Percentiles rank a stretch among this genome's conserved stretches.
These are phyloP conservation scores for Phytophthora niederhauseri DNA, from an alignment of 352 stramenopile species.

Conservation along the genomic window DNA sequence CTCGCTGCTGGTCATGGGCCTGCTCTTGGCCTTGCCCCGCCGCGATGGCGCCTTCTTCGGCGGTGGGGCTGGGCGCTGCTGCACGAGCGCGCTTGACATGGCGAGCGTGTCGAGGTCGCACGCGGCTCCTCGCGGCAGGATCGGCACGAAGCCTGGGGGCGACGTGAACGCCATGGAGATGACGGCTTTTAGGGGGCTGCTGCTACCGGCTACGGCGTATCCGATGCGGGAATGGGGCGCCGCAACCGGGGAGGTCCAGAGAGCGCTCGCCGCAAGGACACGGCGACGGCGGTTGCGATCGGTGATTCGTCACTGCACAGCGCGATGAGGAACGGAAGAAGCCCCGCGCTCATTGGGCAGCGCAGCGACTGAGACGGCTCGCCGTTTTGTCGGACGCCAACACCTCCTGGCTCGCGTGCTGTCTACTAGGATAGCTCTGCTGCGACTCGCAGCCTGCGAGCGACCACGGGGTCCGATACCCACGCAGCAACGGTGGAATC, in stretches of 20 bases:
- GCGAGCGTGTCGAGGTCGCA: background rate
- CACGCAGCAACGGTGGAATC: too few species aligned
- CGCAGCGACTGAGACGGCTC: too few species aligned
- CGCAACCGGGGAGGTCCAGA: constrained; percentile 8
- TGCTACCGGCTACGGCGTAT: background rate
- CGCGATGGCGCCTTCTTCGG: background rate
- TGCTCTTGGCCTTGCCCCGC: constrained; percentile 19
- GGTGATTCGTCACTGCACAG: constrained; percentile 1
- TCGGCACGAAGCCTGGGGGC: constrained; percentile 16
- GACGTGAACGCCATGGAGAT: constrained; percentile 11
- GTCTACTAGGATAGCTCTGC: too few species aligned
- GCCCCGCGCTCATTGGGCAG: constrained; percentile 3
- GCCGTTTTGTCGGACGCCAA: too few species aligned
- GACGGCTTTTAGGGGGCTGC: background rate
- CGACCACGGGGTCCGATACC: too few species aligned
- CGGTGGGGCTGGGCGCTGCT: background rate
- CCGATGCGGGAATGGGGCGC: background rate
- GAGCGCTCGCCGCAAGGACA: background rate
- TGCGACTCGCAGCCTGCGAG: too few species aligned
- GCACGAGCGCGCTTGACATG: background rate
- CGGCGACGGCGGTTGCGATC: background rate
- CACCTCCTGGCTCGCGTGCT: too few species aligned
- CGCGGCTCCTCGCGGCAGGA: constrained; percentile 11
- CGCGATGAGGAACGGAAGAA: constrained; percentile 15
- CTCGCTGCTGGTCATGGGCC: constrained; percentile 34